Base-by-base conservation (phyloP, 2,329 filamentous ascomycete species). In the Chaetomium sp. region DNA sequence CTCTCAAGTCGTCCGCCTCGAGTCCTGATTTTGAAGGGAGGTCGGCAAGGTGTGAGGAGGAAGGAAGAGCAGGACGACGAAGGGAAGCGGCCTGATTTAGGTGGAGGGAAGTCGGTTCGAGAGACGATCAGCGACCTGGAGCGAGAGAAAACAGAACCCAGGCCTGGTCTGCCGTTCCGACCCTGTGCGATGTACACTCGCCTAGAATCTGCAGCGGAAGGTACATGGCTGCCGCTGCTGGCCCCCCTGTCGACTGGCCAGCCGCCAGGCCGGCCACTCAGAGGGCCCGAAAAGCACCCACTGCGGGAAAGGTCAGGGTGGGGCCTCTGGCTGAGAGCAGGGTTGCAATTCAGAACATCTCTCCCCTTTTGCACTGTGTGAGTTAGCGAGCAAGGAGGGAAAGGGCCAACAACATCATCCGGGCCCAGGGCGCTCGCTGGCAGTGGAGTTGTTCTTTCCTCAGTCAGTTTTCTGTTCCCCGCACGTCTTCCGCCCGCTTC, bases 21-120 rank as follows among this genome's bases (percentile, higher is more conserved):
- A 55, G 60, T 58, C 60, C 62, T 62, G 61, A 68, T 71, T 68
- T 66, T 65, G 64, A 11, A 34, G 48, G 63, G 67, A 70, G 68
- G 69, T 68, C 69, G 65, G 67, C 52, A 51, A 54, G 64, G 64
- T 53, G 57, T 38, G 56, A 59, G 65, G 62, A 66, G 65, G 66
- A 68, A 67, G 68, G 67, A 65, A 68, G 63, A 59, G 65, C 66
- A 64, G 64, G 64, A 66, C 64, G 67, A 66, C 64, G 64, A 67
- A 67, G 69, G 69, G 67, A 64, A 66, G 62, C 65, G 66, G 64
- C 63, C 63, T 62, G 67, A 67, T 68, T 67, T 64, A 62, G 59
- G 64, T 55, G 54, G 44, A 59, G 63, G 60, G 55, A 63, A 59
- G 57, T 56, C 54, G 56, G 60, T 53, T 59, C 57, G 58, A 57